These are phyloP conservation scores for Tolypocladium guangdongense DNA, from an alignment of 2,329 filamentous ascomycete genomes.

Conservation along the genomic window DNA sequence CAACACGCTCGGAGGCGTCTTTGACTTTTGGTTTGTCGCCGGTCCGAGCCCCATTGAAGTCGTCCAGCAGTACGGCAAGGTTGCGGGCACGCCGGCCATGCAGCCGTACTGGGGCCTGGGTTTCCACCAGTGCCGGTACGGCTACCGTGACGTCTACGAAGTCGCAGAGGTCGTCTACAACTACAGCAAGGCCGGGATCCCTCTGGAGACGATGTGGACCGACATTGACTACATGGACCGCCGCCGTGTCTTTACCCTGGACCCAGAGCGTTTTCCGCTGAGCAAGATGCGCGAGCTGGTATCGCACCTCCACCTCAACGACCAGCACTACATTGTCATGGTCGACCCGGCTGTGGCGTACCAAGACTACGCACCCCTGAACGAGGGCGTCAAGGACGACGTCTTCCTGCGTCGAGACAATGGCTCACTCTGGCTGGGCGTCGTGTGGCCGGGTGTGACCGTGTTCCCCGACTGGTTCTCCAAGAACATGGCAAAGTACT, in stretches of 20 bases:
- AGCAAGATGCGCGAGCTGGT: slow-evolving; percentile 54
- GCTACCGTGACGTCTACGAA: slow-evolving; percentile 63
- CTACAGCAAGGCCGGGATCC: slow-evolving; percentile 53
- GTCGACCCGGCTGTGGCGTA: slow-evolving; percentile 58
- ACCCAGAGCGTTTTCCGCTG: slow-evolving; percentile 57
- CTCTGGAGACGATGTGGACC: slow-evolving; percentile 65
- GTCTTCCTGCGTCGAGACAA: slow-evolving; percentile 41
- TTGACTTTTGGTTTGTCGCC: slow-evolving; percentile 72
- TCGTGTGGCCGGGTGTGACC: slow-evolving; percentile 68
- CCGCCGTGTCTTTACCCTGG: slow-evolving; percentile 47
- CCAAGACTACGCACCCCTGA: slow-evolving; percentile 32
- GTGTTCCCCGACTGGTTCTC: slow-evolving; percentile 72
- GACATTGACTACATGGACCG: slow-evolving; percentile 62
- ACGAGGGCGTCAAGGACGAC: slow-evolving; percentile 31
- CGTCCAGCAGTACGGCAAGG: slow-evolving; percentile 57
- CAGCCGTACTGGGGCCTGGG: slow-evolving; percentile 76
- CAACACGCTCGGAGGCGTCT: slow-evolving; percentile 64
- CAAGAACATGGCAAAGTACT: slow-evolving; percentile 51
- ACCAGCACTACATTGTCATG: slow-evolving; percentile 67
- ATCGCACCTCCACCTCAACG: slow-evolving; percentile 50
- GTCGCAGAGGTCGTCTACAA: slow-evolving; percentile 56
- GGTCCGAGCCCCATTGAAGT: slow-evolving; percentile 60
- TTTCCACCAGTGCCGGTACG: slow-evolving; percentile 67
- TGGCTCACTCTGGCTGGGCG: slow-evolving; percentile 46
- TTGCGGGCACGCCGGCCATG: slow-evolving; percentile 62